Percentiles rank a stretch among this genome's conserved stretches.
Conservation (phyloP, 345 rosid genomes). For the Eucalyptus decipiens region DNA sequence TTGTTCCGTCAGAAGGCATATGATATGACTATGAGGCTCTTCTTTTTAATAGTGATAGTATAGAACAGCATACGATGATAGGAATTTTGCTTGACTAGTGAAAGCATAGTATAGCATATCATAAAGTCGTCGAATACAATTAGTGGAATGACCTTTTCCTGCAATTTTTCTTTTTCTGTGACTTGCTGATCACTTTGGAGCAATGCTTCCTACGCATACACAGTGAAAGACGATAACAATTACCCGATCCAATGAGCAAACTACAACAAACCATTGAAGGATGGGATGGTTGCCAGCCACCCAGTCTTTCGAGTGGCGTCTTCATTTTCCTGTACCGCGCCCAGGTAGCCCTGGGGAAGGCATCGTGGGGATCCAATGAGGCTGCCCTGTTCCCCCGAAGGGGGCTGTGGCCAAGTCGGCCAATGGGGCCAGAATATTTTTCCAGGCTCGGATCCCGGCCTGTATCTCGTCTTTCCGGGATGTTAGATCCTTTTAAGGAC, state of each 20-base stretch:
- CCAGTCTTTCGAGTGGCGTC: too few species aligned
- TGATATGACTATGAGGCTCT: neutral
- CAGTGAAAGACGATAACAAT: neutral
- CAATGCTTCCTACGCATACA: neutral
- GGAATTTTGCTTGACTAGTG: neutral
- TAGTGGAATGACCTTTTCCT: neutral
- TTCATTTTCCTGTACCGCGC: too few species aligned
- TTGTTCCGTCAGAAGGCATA: constrained; percentile 5
- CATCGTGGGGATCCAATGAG: too few species aligned
- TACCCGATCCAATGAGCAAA: neutral
- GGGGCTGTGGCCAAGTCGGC: too few species aligned
- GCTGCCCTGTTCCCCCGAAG: too few species aligned
- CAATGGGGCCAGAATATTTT: too few species aligned
- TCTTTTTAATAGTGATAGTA: neutral
- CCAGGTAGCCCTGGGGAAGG: too few species aligned
- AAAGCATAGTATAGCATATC: neutral
- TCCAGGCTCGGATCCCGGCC: too few species aligned
- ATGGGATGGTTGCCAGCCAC: neutral
- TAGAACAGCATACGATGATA: neutral
- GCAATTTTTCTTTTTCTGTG: neutral
- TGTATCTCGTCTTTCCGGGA: too few species aligned
- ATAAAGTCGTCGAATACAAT: neutral
- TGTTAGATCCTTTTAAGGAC: too few species aligned
- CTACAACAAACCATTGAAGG: neutral
- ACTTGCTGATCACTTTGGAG: neutral